phyloP scores from a whole-genome alignment of 805 yeast species.

The Cyberlindnera amylophila region DNA sequence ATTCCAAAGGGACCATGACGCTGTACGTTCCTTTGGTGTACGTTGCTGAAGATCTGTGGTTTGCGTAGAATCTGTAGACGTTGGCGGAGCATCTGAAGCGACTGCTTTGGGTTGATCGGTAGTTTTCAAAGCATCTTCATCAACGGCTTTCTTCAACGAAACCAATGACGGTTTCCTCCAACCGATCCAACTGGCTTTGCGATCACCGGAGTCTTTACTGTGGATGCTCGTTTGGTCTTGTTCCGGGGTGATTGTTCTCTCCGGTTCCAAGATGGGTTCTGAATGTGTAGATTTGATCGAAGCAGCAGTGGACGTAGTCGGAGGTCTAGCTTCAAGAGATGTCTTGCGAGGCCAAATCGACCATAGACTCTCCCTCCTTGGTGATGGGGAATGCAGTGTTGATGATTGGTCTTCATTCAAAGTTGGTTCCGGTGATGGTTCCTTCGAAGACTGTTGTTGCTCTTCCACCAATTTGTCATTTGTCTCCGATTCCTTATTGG shows the following conservation, averaged over 20 bases:
- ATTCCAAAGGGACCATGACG: conserved; percentile 29
- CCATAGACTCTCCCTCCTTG: conserved; percentile 16
- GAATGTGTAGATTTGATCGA: not conserved
- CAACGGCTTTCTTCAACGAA: conserved; percentile 19
- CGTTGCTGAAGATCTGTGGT: not conserved
- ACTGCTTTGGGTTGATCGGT: conserved; percentile 13
- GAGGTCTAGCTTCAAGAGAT: conserved; percentile 2
- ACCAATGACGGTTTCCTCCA: conserved; percentile 26
- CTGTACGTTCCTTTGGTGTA: conserved; percentile 12
- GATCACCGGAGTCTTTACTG: conserved; percentile 10
- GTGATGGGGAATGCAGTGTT: not conserved
- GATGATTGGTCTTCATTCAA: not conserved
- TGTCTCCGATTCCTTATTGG: too few relatives aligned
- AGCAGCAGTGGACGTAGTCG: not conserved
- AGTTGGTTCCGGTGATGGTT: not conserved
- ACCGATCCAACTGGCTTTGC: conserved; percentile 20
- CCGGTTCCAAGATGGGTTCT: not conserved
- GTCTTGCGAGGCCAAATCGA: conserved; percentile 11
- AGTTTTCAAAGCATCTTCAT: conserved; percentile 11
- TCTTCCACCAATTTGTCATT: too few relatives aligned
- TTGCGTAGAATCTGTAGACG: not conserved
- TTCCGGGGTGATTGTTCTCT: not conserved
- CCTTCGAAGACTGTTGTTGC: not conserved
- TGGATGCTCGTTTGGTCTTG: conserved; percentile 7
- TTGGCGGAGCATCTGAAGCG: conserved; percentile 7